Conservation (phyloP, 371 early-diverging fungal genomes). For the Lichtheimia corymbifera region DNA sequence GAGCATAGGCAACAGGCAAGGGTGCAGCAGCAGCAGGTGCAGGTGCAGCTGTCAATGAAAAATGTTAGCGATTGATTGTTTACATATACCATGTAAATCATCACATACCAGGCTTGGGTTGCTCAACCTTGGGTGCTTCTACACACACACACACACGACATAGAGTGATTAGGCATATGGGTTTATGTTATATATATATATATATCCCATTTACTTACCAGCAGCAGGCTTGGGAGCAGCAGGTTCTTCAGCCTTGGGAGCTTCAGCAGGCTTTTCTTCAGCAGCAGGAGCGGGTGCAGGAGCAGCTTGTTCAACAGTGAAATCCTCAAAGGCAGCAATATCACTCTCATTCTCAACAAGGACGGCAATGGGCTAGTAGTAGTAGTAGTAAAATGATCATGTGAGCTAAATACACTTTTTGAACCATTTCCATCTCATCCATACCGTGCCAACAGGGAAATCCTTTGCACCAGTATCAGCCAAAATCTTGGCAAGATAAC, state of each 20-base stretch:
- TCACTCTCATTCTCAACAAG: slow-evolving; percentile 90
- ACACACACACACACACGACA: too few species aligned
- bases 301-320: slow-evolving; percentile 58
- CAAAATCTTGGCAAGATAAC: slow-evolving; percentile 93
- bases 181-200: neutral
- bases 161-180: too few species aligned
- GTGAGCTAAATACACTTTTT: neutral
- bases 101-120: too few species aligned
- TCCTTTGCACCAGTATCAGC: slow-evolving; percentile 86
- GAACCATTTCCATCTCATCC: neutral
- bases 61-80: slow-evolving; percentile 11
- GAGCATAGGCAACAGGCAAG: slow-evolving; percentile 49
- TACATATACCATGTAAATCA: too few species aligned
- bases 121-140: too few species aligned
- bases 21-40: slow-evolving; percentile 31
- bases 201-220: slow-evolving; percentile 23
- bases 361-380: slow-evolving; percentile 85
- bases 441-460: slow-evolving; percentile 70
- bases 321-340: slow-evolving; percentile 85
- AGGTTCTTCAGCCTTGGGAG: slow-evolving; percentile 34
- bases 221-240: slow-evolving; percentile 46
- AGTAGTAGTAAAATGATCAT: slow-evolving; percentile 5
- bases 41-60: slow-evolving; percentile 20
- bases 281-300: slow-evolving; percentile 40
- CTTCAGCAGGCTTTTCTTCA: slow-evolving; percentile 27